Base-by-base conservation (phyloP, 2,329 filamentous ascomycete genomes). In the Stylonectria norvegica region DNA sequence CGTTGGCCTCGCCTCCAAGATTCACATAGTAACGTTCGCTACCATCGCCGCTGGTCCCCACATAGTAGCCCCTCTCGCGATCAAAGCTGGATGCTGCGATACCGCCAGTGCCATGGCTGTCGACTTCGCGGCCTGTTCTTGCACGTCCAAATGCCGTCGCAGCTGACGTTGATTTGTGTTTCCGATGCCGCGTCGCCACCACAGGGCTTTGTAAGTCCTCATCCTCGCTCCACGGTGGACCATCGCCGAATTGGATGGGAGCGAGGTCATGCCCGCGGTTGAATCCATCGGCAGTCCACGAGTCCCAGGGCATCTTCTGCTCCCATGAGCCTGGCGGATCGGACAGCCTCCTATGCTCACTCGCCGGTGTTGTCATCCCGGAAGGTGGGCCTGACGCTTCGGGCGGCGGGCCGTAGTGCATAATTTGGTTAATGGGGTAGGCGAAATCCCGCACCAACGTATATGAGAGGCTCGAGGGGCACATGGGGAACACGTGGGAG, bases 361-460 rank as follows among this genome's bases (percentile, higher is more conserved):
- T 93, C 12, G 79, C 82, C 8, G 91, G 89, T 0, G 90, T 95
- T n/a, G 85, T 90, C 53, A 86, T 75, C 42, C 83, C 85, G 1
- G 89, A 94, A 7, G 81, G 74, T n/a, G 81, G 79, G 38, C 73
- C 69, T 36, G 80, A 83, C 18, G 80, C 73, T 53, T 89, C 85
- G 25, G 85, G 84, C 12, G 88, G 83, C n/a, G 91, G 86, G 1
- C 93, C 93, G 72, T 95, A 95, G 70, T 97, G 93, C 65, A 96
- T 75, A 30, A 88, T 89, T 64, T 97, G 87, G 40, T 77, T 75
- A 18, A 78, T 62, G 20, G 88, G 81, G 62, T 97, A 98, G 53
- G 93, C 93, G 68, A 97, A 98, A 72, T 98, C 93, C 58, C 93
- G 85, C 50, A 98, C 90, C 31, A 88, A 74, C n/a, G 89, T 83